A percentile compares a stretch with the other conserved stretches of the same genome.
These are phyloP conservation scores for Ceratobasidium sp. DNA, from an alignment of 1,284 basidiomycete species.

Conservation along the genomic window DNA sequence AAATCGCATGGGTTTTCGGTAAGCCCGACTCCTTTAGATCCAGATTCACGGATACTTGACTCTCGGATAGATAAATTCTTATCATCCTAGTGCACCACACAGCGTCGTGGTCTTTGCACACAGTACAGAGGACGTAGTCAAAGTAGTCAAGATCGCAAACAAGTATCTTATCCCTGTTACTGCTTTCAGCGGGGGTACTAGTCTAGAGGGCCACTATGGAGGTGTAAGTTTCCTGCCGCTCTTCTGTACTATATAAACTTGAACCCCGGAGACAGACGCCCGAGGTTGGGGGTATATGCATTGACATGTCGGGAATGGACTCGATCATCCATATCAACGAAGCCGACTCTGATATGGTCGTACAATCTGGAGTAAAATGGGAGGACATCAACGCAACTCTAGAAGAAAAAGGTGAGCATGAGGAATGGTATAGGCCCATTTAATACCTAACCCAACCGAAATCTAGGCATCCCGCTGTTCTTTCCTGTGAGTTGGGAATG, in stretches of 20 bases:
- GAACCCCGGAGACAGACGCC: constrained; percentile 4
- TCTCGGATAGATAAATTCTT: constrained; percentile 26
- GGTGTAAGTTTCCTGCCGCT: constrained; percentile 53
- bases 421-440: background rate
- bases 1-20: constrained; percentile 43
- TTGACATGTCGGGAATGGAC: constrained; percentile 88
- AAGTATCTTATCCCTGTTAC: constrained; percentile 71
- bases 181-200: constrained; percentile 74
- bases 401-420: constrained; percentile 58
- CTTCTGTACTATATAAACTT: background rate
- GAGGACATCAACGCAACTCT: constrained; percentile 84
- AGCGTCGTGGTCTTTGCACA: constrained; percentile 53
- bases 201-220: constrained; percentile 69
- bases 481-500: constrained; percentile 70
- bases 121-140: constrained; percentile 71
- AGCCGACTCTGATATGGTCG: constrained; percentile 80
- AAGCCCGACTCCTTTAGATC: constrained; percentile 11
- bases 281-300: constrained; percentile 74
- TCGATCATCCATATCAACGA: constrained; percentile 80
- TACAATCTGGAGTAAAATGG: constrained; percentile 85
- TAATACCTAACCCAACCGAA: background rate
- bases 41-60: background rate
- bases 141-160: constrained; percentile 69
- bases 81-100: constrained; percentile 54
- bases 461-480: constrained; percentile 75